Evolutionary conservation across 371 early-diverging fungal genomes (phyloP).

Genomic region (Zychaea mexicana): DNA sequence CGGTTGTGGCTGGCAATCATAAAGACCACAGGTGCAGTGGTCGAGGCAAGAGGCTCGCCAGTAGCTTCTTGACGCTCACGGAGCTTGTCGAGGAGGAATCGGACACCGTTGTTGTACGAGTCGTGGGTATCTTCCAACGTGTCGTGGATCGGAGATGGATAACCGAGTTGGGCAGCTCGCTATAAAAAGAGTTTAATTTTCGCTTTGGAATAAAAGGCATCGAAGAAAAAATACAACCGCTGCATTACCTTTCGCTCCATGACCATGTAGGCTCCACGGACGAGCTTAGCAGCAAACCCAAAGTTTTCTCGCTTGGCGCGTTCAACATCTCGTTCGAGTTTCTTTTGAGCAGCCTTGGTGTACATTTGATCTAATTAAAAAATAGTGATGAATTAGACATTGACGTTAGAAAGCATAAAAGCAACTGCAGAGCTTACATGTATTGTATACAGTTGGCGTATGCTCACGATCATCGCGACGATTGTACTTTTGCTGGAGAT

Average conservation of each 20-base stretch:
- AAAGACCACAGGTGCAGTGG: conserved; percentile 63
- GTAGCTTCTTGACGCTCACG: conserved; percentile 29
- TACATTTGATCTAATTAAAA: conserved; percentile 83
- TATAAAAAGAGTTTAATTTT: conserved; percentile 9
- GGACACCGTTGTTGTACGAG: conserved; percentile 82
- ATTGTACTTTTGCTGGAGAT: conserved; percentile 71
- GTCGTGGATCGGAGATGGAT: conserved; percentile 83
- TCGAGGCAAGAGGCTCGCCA: conserved; percentile 28
- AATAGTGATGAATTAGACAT: neutral
- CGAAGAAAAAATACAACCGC: neutral
- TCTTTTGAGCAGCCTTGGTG: conserved; percentile 68
- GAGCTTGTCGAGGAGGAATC: conserved; percentile 67
- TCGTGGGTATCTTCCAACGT: conserved; percentile 83
- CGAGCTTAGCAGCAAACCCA: conserved; percentile 87
- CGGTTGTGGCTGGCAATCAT: conserved; percentile 95
- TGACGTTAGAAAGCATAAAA: neutral
- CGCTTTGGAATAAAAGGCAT: too few relatives aligned
- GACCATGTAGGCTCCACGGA: conserved; percentile 93
- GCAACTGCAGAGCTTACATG: conserved; percentile 48
- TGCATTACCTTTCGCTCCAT: conserved; percentile 68
- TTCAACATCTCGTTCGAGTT: conserved; percentile 71
- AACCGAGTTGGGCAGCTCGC: conserved; percentile 70
- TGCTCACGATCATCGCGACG: conserved; percentile 33
- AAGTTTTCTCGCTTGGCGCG: conserved; percentile 68
- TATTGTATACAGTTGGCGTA: conserved; percentile 82